A percentile compares a stretch with the other conserved stretches of the same genome.
Conservation (phyloP, 2,329 filamentous ascomycete genomes). For the Phaeosphaeriaceae sp. region DNA sequence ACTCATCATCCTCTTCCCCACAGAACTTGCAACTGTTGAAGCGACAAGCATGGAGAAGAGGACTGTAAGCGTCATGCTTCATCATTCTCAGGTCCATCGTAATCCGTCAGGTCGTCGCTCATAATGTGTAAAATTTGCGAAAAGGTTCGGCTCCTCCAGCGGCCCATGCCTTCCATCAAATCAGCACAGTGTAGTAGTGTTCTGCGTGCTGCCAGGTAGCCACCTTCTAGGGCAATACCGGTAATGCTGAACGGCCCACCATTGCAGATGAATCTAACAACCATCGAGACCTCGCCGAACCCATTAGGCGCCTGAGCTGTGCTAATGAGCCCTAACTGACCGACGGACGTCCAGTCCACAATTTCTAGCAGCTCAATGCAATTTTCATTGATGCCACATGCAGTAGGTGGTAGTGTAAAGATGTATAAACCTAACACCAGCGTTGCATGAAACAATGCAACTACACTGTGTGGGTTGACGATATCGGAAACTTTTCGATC, state of each 20-base stretch:
- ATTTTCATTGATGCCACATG: constrained; percentile 32
- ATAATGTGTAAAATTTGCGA: constrained; percentile 61
- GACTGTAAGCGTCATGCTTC: constrained; percentile 35
- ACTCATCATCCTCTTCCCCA: constrained; percentile 34
- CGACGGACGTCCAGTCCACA: constrained; percentile 57
- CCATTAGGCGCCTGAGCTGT: constrained; percentile 23
- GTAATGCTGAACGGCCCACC: constrained; percentile 57
- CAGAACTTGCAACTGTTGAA: constrained; percentile 28
- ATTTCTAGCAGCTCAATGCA: constrained; percentile 58
- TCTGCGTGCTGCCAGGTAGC: constrained; percentile 59
- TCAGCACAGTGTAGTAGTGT: constrained; percentile 60
- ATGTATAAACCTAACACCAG: constrained; percentile 60
- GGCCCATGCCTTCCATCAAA: constrained; percentile 60
- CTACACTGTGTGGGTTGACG: constrained; percentile 58
- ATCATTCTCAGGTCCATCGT: constrained; percentile 22
- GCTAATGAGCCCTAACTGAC: constrained; percentile 54
- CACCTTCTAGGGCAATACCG: constrained; percentile 56
- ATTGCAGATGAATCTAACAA: constrained; percentile 55
- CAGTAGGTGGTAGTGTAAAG: constrained; percentile 54
- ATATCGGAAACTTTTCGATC: constrained; percentile 61
- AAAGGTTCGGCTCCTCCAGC: constrained; percentile 59
- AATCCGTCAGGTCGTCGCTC: constrained; percentile 57
- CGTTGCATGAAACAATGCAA: constrained; percentile 58
- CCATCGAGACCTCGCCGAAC: constrained; percentile 41
- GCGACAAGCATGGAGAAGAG: constrained; percentile 28